Evolutionary conservation across 1,284 basidiomycete species (phyloP).

Genomic region (Anthracocystis setariae): DNA sequence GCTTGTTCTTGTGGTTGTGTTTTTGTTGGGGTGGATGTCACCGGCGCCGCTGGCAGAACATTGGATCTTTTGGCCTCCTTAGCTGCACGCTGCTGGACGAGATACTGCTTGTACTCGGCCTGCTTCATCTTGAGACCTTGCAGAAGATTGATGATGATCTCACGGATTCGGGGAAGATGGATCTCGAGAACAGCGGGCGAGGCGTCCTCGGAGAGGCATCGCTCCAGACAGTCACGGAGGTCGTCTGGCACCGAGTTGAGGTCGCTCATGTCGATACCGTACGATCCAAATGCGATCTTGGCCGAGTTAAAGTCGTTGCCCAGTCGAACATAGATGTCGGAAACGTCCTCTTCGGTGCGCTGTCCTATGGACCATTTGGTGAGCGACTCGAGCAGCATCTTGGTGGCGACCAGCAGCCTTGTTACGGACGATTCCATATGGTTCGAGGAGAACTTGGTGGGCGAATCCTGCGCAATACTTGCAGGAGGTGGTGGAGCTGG

Average conservation of each 20-base stretch:
- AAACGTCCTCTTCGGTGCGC: constrained; percentile 84
- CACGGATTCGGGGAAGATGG: constrained; percentile 88
- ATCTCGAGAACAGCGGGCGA: constrained; percentile 83
- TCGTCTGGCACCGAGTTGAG: constrained; percentile 88
- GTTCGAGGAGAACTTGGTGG: constrained; percentile 49
- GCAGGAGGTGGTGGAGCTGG: constrained; percentile 10
- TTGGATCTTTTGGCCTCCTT: constrained; percentile 31
- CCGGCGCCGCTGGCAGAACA: constrained; percentile 10
- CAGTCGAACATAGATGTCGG: constrained; percentile 93
- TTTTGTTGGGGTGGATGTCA: constrained; percentile 18
- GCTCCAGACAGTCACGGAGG: constrained; percentile 86
- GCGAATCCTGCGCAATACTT: constrained; percentile 15
- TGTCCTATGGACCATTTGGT: constrained; percentile 75
- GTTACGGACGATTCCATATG: constrained; percentile 90
- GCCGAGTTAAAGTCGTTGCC: constrained; percentile 98
- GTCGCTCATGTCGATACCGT: constrained; percentile 91
- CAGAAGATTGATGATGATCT: constrained; percentile 90
- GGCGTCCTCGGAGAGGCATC: constrained; percentile 89
- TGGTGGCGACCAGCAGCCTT: constrained; percentile 90
- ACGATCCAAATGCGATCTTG: constrained; percentile 84
- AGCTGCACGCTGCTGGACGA: constrained; percentile 51
- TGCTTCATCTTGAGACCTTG: constrained; percentile 93
- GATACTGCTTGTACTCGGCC: constrained; percentile 74
- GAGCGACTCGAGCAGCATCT: constrained; percentile 88
- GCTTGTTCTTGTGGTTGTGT: constrained; percentile 6